A percentile compares a stretch with the other conserved stretches of the same genome.
Conservation (phyloP, 2,329 filamentous ascomycete species). For the Penicillium frequentans region DNA sequence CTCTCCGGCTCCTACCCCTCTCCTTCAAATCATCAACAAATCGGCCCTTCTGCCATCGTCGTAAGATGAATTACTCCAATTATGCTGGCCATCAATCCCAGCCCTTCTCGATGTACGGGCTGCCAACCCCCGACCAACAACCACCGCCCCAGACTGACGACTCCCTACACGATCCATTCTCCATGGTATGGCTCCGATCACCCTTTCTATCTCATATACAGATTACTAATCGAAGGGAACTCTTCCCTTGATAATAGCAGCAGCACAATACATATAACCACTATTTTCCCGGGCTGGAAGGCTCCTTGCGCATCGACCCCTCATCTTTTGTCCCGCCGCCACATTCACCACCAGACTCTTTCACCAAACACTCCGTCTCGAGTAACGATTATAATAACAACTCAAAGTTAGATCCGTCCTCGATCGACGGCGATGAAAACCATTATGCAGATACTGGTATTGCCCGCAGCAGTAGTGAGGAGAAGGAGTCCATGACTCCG, state of each 20-base stretch:
- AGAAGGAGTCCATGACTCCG: conserved; percentile 55
- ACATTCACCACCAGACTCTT: conserved; percentile 38
- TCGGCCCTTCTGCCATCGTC: neutral
- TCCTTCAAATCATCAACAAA: neutral
- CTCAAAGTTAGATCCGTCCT: conserved; percentile 24
- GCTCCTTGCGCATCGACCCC: conserved; percentile 38
- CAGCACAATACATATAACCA: conserved; percentile 36
- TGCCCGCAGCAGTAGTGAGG: conserved; percentile 52
- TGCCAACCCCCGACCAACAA: conserved; percentile 44
- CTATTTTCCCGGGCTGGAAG: conserved; percentile 39
- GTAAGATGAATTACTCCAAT: conserved; percentile 58
- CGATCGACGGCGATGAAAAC: conserved; percentile 31
- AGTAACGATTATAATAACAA: conserved; percentile 27
- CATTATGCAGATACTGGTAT: conserved; percentile 26
- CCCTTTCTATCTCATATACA: neutral
- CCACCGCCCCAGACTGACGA: conserved; percentile 41
- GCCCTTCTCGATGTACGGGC: conserved; percentile 51
- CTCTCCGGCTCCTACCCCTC: neutral
- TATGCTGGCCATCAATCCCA: conserved; percentile 45
- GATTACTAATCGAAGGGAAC: neutral
- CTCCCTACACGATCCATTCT: conserved; percentile 46
- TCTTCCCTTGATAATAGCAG: conserved; percentile 13
- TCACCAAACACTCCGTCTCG: conserved; percentile 33
- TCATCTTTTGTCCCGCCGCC: conserved; percentile 33
- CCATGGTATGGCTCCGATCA: conserved; percentile 22